Evolutionary conservation across 169 alveolate genomes (phyloP), one percentile per base, ranked within the genome.

Genomic region (Sarcocystis neurona): DNA sequence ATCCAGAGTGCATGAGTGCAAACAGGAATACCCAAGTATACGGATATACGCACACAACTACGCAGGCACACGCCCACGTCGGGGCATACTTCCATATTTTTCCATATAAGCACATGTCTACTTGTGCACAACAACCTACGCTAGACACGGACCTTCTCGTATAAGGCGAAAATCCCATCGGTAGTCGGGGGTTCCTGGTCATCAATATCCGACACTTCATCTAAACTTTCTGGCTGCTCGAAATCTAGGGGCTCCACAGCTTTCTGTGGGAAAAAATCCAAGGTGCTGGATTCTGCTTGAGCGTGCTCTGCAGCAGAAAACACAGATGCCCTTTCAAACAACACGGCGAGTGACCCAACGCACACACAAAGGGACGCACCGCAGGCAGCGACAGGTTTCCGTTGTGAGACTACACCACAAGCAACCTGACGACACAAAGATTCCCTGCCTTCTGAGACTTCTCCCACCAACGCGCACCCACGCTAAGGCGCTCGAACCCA

Each of bases 151-250:
- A 72, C 82, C 82, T 39, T 72, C 30, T 72, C 82, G 34, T 72
- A 72, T 34, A 72, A 18, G 15, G 82, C 82, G 46, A 39, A 72
- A 56, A 72, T 72, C 58, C 82, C 82, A 39, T 72, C 82, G 10
- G 82, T 72, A 39, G 82, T 53, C 0, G 53, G 34, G 18, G 82
- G 82, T 20, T 72, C 82, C 56, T 72, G 82, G 56, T 72, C 82
- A 43, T 72, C 82, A 0, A 72, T 12, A 39, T 72, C 82, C 10
- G 82, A 72, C 39, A 72, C 82, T 23, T 72, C 82, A 37, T 72
- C 82, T 23, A 72, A 56, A 2, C 6, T 6, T 72, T 72, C 82
- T 39, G 5, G 34, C 46, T 72, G 56, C 56, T 72, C 58, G 34
- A 72, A 56, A 34, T 72, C 82, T 8, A 39, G 53, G 56, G 56